phyloP scores from a whole-genome alignment of 1,284 basidiomycete species.

The Rhodotorula sp. region DNA sequence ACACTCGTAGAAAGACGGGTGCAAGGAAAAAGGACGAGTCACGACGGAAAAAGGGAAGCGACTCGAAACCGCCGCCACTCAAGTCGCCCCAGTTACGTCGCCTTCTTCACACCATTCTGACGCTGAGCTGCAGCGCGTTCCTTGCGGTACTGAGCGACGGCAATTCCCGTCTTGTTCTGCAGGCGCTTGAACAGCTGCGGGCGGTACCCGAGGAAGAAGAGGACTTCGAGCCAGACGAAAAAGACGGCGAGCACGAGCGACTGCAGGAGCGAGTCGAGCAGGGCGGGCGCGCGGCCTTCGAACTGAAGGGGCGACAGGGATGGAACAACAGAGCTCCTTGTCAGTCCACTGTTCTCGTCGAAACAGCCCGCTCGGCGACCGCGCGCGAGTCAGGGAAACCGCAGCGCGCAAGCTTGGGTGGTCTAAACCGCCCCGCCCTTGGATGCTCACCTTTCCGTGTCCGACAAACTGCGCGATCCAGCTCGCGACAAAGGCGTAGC shows the following conservation, averaged over 20 bases:
- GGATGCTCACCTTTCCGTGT: conserved; percentile 26
- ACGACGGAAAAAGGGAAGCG: no score
- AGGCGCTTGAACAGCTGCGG: conserved; percentile 41
- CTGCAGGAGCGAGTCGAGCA: conserved; percentile 45
- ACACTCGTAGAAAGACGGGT: no score
- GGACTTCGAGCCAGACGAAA: conserved; percentile 46
- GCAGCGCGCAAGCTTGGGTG: no score
- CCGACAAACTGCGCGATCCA: conserved; percentile 47
- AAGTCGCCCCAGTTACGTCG: background rate
- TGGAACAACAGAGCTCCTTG: background rate
- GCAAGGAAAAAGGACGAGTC: no score
- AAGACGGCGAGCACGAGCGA: conserved; percentile 45
- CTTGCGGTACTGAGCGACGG: conserved; percentile 30
- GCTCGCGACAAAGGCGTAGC: conserved; percentile 27
- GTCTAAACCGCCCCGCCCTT: no score
- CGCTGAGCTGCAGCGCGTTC: conserved; percentile 12
- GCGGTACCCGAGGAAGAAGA: conserved; percentile 45
- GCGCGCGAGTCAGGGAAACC: no score
- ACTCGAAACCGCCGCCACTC: background rate
- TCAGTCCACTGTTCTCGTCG: background rate
- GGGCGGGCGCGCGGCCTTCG: conserved; percentile 46
- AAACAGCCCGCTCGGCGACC: background rate
- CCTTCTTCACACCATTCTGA: background rate
- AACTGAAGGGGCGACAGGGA: conserved; percentile 27
- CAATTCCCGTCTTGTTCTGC: conserved; percentile 34